Evolutionary conservation across 164 flowering plant genomes (phyloP).

Genomic region (Amborella trichopoda): DNA sequence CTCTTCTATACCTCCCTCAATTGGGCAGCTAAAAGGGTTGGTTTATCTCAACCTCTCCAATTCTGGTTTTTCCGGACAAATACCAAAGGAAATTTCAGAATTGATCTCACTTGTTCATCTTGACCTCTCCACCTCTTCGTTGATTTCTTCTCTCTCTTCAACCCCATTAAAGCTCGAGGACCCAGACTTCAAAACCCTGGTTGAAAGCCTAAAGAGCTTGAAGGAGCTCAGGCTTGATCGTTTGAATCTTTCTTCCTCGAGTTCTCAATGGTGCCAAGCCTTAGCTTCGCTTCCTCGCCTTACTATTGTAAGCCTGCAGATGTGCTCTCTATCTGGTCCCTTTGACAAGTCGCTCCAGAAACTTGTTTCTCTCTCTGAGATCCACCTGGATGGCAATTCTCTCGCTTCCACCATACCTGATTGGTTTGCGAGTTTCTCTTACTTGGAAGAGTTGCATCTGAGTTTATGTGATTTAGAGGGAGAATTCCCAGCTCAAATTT

Average conservation of each 20-base stretch:
- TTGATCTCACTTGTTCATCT: slow-evolving; percentile 16
- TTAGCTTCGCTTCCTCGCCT: too few relatives aligned
- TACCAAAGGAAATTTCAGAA: slow-evolving; percentile 22
- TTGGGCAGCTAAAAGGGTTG: too few relatives aligned
- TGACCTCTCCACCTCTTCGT: background rate
- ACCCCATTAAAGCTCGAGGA: slow-evolving; percentile 11
- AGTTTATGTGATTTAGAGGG: slow-evolving; percentile 19
- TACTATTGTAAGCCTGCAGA: too few relatives aligned
- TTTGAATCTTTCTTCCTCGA: too few relatives aligned
- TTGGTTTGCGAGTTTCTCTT: slow-evolving; percentile 18
- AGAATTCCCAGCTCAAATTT: slow-evolving; percentile 18
- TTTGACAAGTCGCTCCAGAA: background rate
- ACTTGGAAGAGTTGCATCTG: slow-evolving; percentile 17
- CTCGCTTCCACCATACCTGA: slow-evolving; percentile 14
- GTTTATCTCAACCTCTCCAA: slow-evolving; percentile 34
- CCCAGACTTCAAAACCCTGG: slow-evolving; percentile 10
- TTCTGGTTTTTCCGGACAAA: slow-evolving; percentile 33
- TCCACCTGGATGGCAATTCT: background rate
- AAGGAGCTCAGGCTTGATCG: too few relatives aligned
- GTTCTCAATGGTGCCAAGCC: too few relatives aligned
- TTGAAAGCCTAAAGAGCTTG: too few relatives aligned
- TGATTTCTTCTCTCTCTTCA: background rate
- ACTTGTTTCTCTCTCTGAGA: background rate
- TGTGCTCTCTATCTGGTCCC: too few relatives aligned
- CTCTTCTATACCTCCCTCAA: too few relatives aligned